phyloP scores from a whole-genome alignment of 345 rosid species.

The Salix brachista region DNA sequence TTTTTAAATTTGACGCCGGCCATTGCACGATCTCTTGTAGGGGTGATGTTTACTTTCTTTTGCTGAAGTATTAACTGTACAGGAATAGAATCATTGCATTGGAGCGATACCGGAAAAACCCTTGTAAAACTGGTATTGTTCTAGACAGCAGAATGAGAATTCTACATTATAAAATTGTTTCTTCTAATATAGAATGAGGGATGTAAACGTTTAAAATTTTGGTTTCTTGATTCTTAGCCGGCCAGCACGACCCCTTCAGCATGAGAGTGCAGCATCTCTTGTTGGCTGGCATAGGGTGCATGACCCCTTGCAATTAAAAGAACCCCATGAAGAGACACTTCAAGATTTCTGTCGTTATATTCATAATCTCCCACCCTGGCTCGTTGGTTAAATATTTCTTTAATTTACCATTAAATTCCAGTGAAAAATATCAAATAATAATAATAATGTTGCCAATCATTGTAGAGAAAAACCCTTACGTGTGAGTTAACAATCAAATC shows the following conservation, averaged over 20 bases:
- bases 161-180: neutral
- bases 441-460: no score
- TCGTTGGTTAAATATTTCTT: neutral
- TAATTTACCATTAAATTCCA: neutral
- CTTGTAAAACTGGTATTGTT: conserved; percentile 19
- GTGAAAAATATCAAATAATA: neutral
- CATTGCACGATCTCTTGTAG: conserved; percentile 29
- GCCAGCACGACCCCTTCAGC: conserved; percentile 4
- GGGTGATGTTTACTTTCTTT: neutral
- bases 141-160: neutral
- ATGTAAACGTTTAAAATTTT: neutral
- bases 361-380: neutral
- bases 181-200: neutral
- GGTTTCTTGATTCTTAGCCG: neutral
- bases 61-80: neutral
- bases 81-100: conserved; percentile 25
- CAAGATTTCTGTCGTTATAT: neutral
- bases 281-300: conserved; percentile 13
- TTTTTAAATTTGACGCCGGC: conserved; percentile 16
- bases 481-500: no score
- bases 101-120: neutral
- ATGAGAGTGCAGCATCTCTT: neutral
- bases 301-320: neutral
- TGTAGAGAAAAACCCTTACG: neutral
- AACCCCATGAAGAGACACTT: conserved; percentile 5